Conservation (phyloP, 78 protist genomes). For the Emiliania huxleyi region DNA sequence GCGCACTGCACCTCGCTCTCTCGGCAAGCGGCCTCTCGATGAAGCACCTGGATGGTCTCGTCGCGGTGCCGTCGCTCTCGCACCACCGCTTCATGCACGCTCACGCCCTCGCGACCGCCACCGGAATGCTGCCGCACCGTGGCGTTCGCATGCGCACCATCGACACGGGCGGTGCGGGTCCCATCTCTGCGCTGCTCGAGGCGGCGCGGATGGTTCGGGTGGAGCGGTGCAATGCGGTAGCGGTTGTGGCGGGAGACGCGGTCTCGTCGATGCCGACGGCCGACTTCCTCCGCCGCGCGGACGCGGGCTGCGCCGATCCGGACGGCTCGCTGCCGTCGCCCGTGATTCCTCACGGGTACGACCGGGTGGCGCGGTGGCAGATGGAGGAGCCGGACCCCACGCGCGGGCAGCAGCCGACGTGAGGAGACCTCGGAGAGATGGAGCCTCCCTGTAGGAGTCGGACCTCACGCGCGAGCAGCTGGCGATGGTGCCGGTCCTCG, state of each 20-base stretch:
- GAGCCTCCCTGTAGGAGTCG: no score
- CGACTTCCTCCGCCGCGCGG: conserved; percentile 15
- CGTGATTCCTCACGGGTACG: neutral
- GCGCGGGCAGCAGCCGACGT: no score
- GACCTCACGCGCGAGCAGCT: no score
- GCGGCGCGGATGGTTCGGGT: conserved; percentile 1
- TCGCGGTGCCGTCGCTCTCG: conserved; percentile 35
- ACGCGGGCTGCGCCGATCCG: neutral
- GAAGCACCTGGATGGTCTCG: neutral
- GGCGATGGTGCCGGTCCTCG: neutral
- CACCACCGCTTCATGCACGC: conserved; percentile 31
- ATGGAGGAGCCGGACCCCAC: neutral
- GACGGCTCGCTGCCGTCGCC: neutral
- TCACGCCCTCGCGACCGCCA: conserved; percentile 12
- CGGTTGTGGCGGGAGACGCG: conserved; percentile 37
- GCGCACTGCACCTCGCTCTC: neutral
- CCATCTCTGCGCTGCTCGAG: conserved; percentile 19
- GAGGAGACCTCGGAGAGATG: no score
- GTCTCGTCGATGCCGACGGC: neutral
- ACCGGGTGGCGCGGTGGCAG: neutral
- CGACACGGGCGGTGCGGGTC: conserved; percentile 48
- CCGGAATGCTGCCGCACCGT: neutral
- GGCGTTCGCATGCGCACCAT: conserved; percentile 12
- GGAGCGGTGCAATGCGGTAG: conserved; percentile 30
- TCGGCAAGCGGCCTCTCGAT: neutral